A percentile compares a stretch with the other conserved stretches of the same genome.
Evolutionary conservation across 768 basidiomycete genomes (phyloP).

Genomic region (Suillus placidus): DNA sequence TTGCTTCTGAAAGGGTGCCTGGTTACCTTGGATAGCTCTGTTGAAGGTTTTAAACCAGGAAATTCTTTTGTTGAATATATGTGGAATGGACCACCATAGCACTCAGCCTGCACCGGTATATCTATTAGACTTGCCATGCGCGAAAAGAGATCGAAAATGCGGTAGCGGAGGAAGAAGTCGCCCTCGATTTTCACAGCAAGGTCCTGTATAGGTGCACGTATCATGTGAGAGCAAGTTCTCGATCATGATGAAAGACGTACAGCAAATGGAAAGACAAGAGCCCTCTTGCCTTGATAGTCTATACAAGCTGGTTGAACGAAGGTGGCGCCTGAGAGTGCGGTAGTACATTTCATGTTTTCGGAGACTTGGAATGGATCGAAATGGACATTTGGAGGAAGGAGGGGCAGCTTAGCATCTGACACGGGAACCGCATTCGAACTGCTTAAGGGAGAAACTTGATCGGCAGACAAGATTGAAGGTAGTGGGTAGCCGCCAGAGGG

Average conservation of each 20-base stretch:
- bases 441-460: conserved; percentile 27
- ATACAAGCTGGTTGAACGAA: conserved; percentile 57
- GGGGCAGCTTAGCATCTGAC: conserved; percentile 17
- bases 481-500: not conserved
- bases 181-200: conserved; percentile 69
- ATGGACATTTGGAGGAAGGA: conserved; percentile 43
- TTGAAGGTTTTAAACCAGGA: conserved; percentile 69
- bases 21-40: conserved; percentile 65
- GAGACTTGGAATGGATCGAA: conserved; percentile 43
- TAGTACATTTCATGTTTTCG: conserved; percentile 49
- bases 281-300: conserved; percentile 54
- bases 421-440: conserved; percentile 16
- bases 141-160: conserved; percentile 65
- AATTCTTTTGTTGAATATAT: conserved; percentile 78
- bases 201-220: conserved; percentile 45
- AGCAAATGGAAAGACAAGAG: conserved; percentile 64
- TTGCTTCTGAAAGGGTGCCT: not conserved
- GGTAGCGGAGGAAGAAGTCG: conserved; percentile 70
- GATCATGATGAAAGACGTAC: conserved; percentile 37
- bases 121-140: conserved; percentile 30
- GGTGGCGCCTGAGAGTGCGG: conserved; percentile 62
- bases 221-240: conserved; percentile 7
- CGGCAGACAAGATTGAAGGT: conserved; percentile 9
- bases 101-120: conserved; percentile 59
- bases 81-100: conserved; percentile 65